Conservation (phyloP, 1,284 basidiomycete species). For the Malassezia equina region DNA sequence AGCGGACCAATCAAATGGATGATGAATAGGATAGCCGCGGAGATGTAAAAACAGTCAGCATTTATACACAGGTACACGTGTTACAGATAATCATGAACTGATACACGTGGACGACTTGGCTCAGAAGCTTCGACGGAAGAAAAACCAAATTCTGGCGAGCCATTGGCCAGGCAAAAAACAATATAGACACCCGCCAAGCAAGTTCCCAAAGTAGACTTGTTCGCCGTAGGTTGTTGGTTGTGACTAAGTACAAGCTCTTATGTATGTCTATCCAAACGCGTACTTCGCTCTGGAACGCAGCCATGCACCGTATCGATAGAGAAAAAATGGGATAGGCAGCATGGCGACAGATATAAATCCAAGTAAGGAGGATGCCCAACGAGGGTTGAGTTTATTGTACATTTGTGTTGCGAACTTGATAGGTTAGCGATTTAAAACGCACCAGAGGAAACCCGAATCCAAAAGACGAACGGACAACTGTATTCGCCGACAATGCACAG, state of each 20-base stretch:
- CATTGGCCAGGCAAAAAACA: background rate
- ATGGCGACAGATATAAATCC: conserved; percentile 61
- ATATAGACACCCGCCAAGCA: background rate
- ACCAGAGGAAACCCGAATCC: conserved; percentile 54
- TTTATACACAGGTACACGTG: background rate
- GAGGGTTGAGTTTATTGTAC: conserved; percentile 57
- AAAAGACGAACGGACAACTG: conserved; percentile 59
- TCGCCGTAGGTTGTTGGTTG: background rate
- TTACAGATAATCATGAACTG: background rate
- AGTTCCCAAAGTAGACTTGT: background rate
- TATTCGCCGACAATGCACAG: conserved; percentile 57
- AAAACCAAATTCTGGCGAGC: background rate
- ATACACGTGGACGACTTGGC: background rate
- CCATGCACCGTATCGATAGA: conserved; percentile 50
- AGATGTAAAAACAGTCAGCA: no score
- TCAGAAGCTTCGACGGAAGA: background rate
- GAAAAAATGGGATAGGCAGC: conserved; percentile 58
- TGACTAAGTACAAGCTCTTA: background rate
- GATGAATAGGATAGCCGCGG: background rate
- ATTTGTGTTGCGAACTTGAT: conserved; percentile 51
- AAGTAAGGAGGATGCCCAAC: conserved; percentile 63
- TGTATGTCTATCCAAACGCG: background rate
- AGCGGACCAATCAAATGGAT: background rate
- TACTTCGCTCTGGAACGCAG: conserved; percentile 10
- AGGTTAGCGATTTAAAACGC: background rate